phyloP scores from a whole-genome alignment of 2,329 filamentous ascomycete species.

The Bipolaris bicolor region DNA sequence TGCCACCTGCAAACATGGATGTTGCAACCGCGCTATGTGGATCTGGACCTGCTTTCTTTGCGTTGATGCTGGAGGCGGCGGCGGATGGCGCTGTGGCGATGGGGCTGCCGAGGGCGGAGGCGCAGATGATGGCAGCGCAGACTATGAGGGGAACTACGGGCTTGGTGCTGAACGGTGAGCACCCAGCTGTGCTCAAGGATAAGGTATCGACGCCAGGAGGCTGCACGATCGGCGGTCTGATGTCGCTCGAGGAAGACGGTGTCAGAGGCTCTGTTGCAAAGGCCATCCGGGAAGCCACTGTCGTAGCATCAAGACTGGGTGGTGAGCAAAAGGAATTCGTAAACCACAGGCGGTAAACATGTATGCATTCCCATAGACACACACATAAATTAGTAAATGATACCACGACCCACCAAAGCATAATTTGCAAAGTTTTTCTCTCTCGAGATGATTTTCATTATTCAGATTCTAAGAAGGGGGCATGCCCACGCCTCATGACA shows the following conservation, averaged over 20 bases:
- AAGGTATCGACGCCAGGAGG: conserved; percentile 80
- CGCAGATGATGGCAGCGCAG: conserved; percentile 78
- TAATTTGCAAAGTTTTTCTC: background rate
- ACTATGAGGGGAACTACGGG: conserved; percentile 76
- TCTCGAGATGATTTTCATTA: background rate
- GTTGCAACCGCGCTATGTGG: conserved; percentile 75
- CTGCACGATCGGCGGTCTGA: conserved; percentile 75
- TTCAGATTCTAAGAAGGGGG: too few species aligned
- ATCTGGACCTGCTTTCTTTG: conserved; percentile 77
- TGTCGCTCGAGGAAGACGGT: conserved; percentile 75
- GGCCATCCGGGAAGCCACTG: conserved; percentile 73
- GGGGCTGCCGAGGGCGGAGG: conserved; percentile 75
- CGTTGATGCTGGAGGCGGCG: conserved; percentile 75
- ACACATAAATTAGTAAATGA: conserved; percentile 2
- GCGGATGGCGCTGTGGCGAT: conserved; percentile 80
- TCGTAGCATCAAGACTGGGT: conserved; percentile 70
- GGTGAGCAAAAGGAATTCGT: conserved; percentile 58
- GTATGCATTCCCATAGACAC: background rate
- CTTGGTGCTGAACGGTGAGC: conserved; percentile 72
- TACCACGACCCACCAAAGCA: conserved; percentile 10
- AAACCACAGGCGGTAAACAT: conserved; percentile 49
- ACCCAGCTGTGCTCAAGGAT: conserved; percentile 75
- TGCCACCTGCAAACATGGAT: conserved; percentile 73
- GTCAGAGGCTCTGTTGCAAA: conserved; percentile 71
- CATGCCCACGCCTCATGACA: background rate